Evolutionary conservation across 768 basidiomycete species (phyloP).

Genomic region (Boletus rubropictus): DNA sequence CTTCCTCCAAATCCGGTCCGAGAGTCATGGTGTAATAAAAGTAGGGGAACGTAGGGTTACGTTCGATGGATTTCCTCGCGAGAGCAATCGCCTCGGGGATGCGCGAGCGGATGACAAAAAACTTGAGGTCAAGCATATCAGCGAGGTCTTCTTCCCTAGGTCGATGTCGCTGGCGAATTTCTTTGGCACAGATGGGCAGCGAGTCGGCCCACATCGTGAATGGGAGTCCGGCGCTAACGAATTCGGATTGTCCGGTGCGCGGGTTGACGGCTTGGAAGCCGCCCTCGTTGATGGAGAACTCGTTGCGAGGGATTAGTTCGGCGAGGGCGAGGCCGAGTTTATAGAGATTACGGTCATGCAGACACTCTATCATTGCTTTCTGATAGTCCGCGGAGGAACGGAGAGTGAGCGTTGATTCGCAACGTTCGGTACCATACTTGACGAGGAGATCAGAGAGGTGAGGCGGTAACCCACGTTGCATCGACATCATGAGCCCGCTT

Average conservation of each 20-base stretch:
- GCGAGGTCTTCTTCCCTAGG: constrained; percentile 46
- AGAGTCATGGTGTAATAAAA: constrained; percentile 60
- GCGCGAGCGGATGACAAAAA: constrained; percentile 43
- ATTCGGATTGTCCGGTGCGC: constrained; percentile 37
- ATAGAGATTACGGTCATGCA: constrained; percentile 45
- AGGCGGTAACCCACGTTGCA: constrained; percentile 39
- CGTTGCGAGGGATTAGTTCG: constrained; percentile 47
- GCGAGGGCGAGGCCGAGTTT: constrained; percentile 46
- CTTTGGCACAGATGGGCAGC: constrained; percentile 53
- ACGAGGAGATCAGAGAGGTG: constrained; percentile 43
- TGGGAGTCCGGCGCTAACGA: constrained; percentile 46
- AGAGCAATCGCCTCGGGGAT: constrained; percentile 43
- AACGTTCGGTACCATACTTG: constrained; percentile 42
- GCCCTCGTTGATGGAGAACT: constrained; percentile 59
- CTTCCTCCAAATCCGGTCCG: constrained; percentile 42
- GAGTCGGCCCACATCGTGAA: constrained; percentile 57
- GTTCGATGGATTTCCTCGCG: constrained; percentile 44
- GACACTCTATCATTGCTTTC: constrained; percentile 46
- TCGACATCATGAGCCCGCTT: constrained; percentile 36
- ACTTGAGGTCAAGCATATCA: constrained; percentile 64
- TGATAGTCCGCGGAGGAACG: constrained; percentile 40
- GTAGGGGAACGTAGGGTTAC: constrained; percentile 56
- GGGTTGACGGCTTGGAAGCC: constrained; percentile 43
- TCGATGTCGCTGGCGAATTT: constrained; percentile 42
- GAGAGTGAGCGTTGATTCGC: constrained; percentile 45